Evolutionary conservation across 495 filamentous ascomycete species (phyloP).

Genomic region (Friedmanniomyces simplex): DNA sequence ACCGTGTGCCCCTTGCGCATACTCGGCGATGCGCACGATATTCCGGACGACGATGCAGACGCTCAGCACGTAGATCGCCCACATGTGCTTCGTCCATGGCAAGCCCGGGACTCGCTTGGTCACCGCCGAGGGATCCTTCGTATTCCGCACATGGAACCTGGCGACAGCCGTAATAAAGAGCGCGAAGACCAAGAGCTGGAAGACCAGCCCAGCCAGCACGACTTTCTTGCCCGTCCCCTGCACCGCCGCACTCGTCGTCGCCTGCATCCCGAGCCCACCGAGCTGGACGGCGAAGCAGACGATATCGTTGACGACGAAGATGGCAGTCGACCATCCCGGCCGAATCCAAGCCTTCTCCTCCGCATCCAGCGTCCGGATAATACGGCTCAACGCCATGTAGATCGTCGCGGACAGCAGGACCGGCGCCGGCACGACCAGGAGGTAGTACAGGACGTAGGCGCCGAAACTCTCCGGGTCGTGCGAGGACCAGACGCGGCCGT

Average conservation of each 20-base stretch:
- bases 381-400: slow-evolving; percentile 36
- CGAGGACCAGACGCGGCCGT: slow-evolving; percentile 23
- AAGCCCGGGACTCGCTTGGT: slow-evolving; percentile 1
- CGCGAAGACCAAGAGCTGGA: slow-evolving; percentile 37
- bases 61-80: not conserved
- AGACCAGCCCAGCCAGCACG: slow-evolving; percentile 34
- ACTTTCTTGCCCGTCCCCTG: slow-evolving; percentile 14
- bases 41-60: not conserved
- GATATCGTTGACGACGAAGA: slow-evolving; percentile 40
- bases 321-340: slow-evolving; percentile 31
- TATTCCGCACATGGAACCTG: slow-evolving; percentile 32
- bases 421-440: slow-evolving; percentile 35
- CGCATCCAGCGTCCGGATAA: slow-evolving; percentile 36
- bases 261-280: slow-evolving; percentile 32
- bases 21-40: not conserved
- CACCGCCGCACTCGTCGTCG: slow-evolving; percentile 22
- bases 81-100: not conserved
- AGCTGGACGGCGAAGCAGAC: slow-evolving; percentile 35
- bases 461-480: slow-evolving; percentile 4
- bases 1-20: not conserved
- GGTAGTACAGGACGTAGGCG: slow-evolving; percentile 15
- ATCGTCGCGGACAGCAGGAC: slow-evolving; percentile 35
- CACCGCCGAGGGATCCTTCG: slow-evolving; percentile 3
- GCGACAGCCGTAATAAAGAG: slow-evolving; percentile 33
- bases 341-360: slow-evolving; percentile 32